Percentiles rank a stretch among this genome's conserved stretches.
Conservation (phyloP, 495 filamentous ascomycete genomes). For the Aspergillus bertholletiae region DNA sequence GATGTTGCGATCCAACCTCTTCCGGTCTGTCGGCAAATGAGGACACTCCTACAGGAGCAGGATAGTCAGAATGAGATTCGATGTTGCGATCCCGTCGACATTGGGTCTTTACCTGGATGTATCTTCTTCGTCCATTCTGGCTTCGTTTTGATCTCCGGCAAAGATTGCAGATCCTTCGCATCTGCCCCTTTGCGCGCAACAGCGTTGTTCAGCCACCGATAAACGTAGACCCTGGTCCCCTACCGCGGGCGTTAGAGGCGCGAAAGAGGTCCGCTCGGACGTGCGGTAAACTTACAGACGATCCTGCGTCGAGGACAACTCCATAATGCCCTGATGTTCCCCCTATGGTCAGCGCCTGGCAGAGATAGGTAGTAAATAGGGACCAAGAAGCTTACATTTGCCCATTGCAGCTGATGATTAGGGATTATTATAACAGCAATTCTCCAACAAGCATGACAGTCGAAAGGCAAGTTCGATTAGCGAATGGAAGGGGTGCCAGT, state of each 20-base stretch:
- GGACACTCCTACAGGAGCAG: conserved; percentile 63
- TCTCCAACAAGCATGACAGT: conserved; percentile 32
- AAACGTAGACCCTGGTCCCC: conserved; percentile 91
- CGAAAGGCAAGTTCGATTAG: conserved; percentile 2
- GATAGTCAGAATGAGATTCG: neutral
- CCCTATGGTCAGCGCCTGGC: neutral
- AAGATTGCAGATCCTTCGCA: conserved; percentile 55
- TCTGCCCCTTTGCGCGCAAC: conserved; percentile 61
- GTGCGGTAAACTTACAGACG: conserved; percentile 49
- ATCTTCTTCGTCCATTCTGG: conserved; percentile 93
- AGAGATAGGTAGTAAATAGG: neutral
- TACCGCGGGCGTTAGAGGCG: conserved; percentile 19
- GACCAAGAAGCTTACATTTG: conserved; percentile 39
- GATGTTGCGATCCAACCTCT: conserved; percentile 75
- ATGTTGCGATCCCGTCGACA: neutral
- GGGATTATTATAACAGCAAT: conserved; percentile 2
- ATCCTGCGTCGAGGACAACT: conserved; percentile 67
- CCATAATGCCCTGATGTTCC: conserved; percentile 53
- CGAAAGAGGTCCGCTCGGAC: neutral
- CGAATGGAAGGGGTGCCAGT: neutral
- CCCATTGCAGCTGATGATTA: conserved; percentile 37
- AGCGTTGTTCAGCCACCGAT: conserved; percentile 79
- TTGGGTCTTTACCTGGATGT: conserved; percentile 59
- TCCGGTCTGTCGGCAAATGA: conserved; percentile 77
- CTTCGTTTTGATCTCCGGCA: conserved; percentile 79